These are phyloP conservation scores for Flagelloscypha sp. DNA, from an alignment of 768 basidiomycete genomes.

Conservation along the genomic window DNA sequence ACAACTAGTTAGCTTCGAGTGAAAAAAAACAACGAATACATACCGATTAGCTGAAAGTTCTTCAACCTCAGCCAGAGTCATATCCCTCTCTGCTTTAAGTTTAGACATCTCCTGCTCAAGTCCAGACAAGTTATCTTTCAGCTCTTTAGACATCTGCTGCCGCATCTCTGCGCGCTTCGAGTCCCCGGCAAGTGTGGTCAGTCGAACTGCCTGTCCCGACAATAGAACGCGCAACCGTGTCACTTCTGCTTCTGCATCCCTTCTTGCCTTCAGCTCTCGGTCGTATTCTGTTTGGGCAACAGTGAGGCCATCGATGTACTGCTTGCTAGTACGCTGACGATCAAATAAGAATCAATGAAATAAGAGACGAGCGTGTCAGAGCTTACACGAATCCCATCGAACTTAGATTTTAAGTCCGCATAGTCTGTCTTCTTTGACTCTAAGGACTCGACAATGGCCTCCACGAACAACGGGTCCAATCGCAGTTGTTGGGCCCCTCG, in stretches of 20 bases:
- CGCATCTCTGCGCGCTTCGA: slow-evolving; percentile 70
- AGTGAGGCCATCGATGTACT: slow-evolving; percentile 85
- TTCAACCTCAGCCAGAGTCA: slow-evolving; percentile 89
- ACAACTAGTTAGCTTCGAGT: too few relatives aligned
- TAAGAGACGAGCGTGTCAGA: not conserved
- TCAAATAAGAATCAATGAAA: slow-evolving; percentile 5
- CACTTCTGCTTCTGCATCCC: slow-evolving; percentile 90
- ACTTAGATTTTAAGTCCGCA: slow-evolving; percentile 57
- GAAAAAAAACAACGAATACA: too few relatives aligned
- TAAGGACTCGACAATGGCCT: slow-evolving; percentile 57
- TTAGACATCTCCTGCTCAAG: slow-evolving; percentile 84
- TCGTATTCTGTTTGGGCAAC: slow-evolving; percentile 95
- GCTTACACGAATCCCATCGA: slow-evolving; percentile 83
- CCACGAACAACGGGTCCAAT: slow-evolving; percentile 68
- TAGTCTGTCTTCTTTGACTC: slow-evolving; percentile 57
- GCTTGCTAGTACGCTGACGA: slow-evolving; percentile 76
- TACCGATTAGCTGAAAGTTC: slow-evolving; percentile 78
- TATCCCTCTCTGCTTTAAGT: slow-evolving; percentile 82
- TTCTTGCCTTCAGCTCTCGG: slow-evolving; percentile 75
- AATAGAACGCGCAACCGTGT: slow-evolving; percentile 75
- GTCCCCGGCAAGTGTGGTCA: slow-evolving; percentile 81
- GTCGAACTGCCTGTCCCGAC: slow-evolving; percentile 80
- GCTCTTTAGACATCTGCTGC: slow-evolving; percentile 70
- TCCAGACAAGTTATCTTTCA: slow-evolving; percentile 63
- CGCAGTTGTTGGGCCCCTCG: slow-evolving; percentile 53